A percentile compares a stretch with the other conserved stretches of the same genome.
phyloP scores from a whole-genome alignment of 176 grass and related monocot genomes.

The Olyra latifolia region DNA sequence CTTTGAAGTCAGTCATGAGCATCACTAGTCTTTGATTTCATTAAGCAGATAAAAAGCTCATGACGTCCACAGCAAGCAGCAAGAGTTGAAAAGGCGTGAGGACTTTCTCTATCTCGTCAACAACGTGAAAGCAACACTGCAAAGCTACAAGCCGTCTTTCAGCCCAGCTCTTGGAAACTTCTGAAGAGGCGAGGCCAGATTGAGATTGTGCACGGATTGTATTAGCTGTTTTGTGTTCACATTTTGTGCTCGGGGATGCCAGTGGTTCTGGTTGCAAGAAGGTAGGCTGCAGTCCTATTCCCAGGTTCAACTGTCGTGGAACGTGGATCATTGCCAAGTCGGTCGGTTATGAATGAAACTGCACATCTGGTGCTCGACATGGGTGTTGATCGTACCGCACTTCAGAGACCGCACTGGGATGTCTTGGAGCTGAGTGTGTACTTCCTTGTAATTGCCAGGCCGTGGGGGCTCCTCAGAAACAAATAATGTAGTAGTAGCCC shows the following conservation, averaged over 20 bases:
- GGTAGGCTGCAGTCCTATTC: constrained; percentile 2
- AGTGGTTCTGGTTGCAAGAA: constrained; percentile 6
- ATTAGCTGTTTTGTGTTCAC: background rate
- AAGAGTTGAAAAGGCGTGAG: constrained; percentile 35
- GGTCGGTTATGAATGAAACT: background rate
- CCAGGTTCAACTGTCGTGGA: background rate
- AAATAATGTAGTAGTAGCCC: constrained; percentile 18
- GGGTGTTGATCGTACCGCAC: background rate
- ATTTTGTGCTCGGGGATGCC: background rate
- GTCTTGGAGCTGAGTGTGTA: background rate
- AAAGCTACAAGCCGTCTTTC: constrained; percentile 3
- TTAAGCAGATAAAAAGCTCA: constrained; percentile 39
- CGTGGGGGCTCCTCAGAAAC: constrained; percentile 5
- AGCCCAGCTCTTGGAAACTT: background rate
- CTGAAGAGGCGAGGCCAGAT: constrained; percentile 23
- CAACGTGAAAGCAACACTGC: constrained; percentile 16
- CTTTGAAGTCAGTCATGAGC: constrained; percentile 56
- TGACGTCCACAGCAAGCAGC: constrained; percentile 23
- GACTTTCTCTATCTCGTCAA: constrained; percentile 8
- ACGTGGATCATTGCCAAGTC: constrained; percentile 12
- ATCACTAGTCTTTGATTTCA: constrained; percentile 35
- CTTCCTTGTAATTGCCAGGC: constrained; percentile 20
- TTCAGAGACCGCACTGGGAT: constrained; percentile 6
- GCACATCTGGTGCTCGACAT: background rate
- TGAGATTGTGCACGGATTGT: constrained; percentile 23